Conservation (phyloP, 352 stramenopile genomes). For the Globisporangium radiosum region DNA sequence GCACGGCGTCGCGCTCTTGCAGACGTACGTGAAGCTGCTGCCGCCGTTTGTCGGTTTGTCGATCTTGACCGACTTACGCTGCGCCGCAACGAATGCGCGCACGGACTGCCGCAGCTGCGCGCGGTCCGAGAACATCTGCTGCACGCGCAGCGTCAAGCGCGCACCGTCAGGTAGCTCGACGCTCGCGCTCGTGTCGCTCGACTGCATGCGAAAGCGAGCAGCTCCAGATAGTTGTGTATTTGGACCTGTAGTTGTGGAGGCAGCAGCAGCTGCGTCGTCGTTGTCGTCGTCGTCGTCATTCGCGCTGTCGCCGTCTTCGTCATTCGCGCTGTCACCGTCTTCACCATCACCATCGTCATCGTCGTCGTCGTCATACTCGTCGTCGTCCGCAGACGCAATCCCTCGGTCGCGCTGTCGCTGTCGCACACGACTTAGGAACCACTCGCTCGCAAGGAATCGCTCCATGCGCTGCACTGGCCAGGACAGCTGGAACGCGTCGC, state of each 20-base stretch:
- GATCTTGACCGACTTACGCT: slow-evolving; percentile 30
- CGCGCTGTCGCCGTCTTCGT: neutral
- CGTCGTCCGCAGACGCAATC: neutral
- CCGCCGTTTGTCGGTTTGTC: slow-evolving; percentile 33
- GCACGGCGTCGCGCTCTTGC: slow-evolving; percentile 36
- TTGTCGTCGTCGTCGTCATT: neutral
- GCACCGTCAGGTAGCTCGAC: neutral
- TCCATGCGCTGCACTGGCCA: slow-evolving; percentile 3
- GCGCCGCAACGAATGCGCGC: slow-evolving; percentile 32
- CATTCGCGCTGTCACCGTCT: neutral
- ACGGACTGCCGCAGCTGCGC: slow-evolving; percentile 29
- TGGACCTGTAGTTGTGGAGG: neutral
- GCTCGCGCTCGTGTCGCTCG: neutral
- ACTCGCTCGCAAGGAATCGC: slow-evolving; percentile 6
- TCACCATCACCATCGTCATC: neutral
- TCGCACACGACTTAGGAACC: slow-evolving; percentile 5
- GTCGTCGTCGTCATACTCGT: neutral
- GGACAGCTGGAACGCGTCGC: slow-evolving; percentile 8
- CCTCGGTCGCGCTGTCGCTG: neutral
- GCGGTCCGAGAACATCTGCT: slow-evolving; percentile 28
- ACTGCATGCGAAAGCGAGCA: too few species aligned
- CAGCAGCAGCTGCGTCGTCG: neutral
- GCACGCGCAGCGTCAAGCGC: slow-evolving; percentile 8
- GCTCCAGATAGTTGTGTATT: neutral
- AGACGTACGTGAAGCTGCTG: slow-evolving; percentile 44